Base-by-base conservation (phyloP, 345 rosid genomes). In the Clarkia xantiana region DNA sequence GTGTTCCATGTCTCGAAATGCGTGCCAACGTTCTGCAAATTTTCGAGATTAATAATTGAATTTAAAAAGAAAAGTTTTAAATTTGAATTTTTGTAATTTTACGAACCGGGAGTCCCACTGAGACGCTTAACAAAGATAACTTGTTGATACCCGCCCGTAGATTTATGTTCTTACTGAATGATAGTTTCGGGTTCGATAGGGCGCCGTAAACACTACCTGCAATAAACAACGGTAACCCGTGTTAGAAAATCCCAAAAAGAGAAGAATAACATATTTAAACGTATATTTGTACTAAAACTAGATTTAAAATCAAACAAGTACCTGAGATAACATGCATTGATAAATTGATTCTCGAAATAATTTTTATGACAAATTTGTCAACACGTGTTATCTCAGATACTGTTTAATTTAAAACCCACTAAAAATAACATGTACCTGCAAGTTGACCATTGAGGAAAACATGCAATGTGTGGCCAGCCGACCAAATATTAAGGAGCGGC, bases 401-500 rank as follows among this genome's bases (percentile, higher is more conserved):
- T n/a, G n/a, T n/a, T n/a, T n/a, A n/a, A n/a, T n/a, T n/a, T n/a
- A n/a, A n/a, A n/a, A n/a, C n/a, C n/a, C n/a, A n/a, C n/a, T n/a
- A n/a, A n/a, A n/a, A n/a, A n/a, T n/a, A n/a, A n/a, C n/a, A n/a
- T n/a, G 6, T 65, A 85, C 97, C 95, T 60, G 84, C 60, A 56
- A 83, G 74, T 29, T 78, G 77, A 45, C 89, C 96, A 45, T 91
- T 91, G 76, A 86, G 58, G 29, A 91, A 86, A 55, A 86, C 82
- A 66, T 86, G 96, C 72, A 86, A 73, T 57, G 96, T 94, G 69
- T 86, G 95, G 36, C 98, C 98, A 56, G 96, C 94, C 52, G 98
- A 90, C 17, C 79, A 56, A 58, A 81, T 77, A 9, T 72, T 74
- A 52, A 83, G 96, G 59, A 67, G 56, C 0, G 86, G 90, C 53